Evolutionary conservation across 2,329 filamentous ascomycete species (phyloP).

Genomic region (Teratosphaeria viscida): DNA sequence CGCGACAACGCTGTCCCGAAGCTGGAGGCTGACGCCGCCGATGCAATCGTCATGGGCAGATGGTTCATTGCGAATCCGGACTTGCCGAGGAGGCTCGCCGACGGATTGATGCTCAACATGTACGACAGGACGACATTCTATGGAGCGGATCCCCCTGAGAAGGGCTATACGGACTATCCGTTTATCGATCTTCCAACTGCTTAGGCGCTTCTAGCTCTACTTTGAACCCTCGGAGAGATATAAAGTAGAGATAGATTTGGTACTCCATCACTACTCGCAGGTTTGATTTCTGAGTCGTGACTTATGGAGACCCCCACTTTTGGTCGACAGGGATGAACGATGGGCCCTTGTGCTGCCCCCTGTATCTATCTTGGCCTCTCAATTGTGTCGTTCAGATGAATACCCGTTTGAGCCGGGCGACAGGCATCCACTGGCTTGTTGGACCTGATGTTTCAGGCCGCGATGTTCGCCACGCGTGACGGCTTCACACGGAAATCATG

Average conservation of each 20-base stretch:
- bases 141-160: not conserved
- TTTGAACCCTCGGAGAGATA: not conserved
- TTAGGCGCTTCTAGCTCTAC: not conserved
- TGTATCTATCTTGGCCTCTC: not conserved
- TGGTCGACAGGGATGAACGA: not conserved
- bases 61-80: conserved; percentile 41
- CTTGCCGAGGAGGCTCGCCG: conserved; percentile 31
- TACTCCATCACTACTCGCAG: not conserved
- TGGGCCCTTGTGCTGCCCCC: not conserved
- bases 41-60: conserved; percentile 38
- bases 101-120: conserved; percentile 15
- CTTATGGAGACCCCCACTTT: not conserved
- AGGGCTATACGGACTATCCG: not conserved
- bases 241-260: not conserved
- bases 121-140: not conserved
- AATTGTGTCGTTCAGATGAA: not conserved
- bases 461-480: not conserved
- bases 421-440: not conserved
- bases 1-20: conserved; percentile 26
- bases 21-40: conserved; percentile 31
- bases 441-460: not conserved
- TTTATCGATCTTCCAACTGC: not conserved
- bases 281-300: not conserved
- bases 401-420: not conserved
- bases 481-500: not conserved